Conservation (phyloP, 495 filamentous ascomycete genomes). For the Xylona heveae region DNA sequence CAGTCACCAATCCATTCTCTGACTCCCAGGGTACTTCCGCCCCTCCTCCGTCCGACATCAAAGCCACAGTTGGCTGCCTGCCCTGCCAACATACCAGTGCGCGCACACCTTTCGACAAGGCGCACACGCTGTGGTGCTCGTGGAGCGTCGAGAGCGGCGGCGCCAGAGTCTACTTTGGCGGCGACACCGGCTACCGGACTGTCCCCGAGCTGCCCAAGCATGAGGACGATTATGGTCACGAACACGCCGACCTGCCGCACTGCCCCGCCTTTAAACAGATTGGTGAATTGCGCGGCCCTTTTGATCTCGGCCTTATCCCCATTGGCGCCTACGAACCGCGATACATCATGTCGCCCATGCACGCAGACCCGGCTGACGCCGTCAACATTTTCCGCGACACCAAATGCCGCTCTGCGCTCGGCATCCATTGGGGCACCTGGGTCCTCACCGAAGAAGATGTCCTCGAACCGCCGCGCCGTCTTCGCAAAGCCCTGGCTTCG, state of each 20-base stretch:
- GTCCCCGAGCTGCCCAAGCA: slow-evolving; percentile 45
- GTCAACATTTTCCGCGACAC: slow-evolving; percentile 87
- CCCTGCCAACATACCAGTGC: slow-evolving; percentile 73
- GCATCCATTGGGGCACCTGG: slow-evolving; percentile 84
- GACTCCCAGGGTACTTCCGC: slow-evolving; percentile 6
- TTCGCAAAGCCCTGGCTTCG: slow-evolving; percentile 53
- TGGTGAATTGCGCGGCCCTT: slow-evolving; percentile 60
- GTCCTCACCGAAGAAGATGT: slow-evolving; percentile 72
- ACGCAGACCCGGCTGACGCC: slow-evolving; percentile 72
- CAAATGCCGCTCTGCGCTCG: slow-evolving; percentile 61
- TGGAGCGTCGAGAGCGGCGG: slow-evolving; percentile 64
- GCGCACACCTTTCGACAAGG: slow-evolving; percentile 43
- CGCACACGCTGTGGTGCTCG: slow-evolving; percentile 64
- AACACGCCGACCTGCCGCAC: slow-evolving; percentile 41
- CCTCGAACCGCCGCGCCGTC: slow-evolving; percentile 55
- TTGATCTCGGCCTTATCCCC: slow-evolving; percentile 86
- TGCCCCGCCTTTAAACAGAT: slow-evolving; percentile 82
- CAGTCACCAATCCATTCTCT: slow-evolving; percentile 5
- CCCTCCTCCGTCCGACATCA: slow-evolving; percentile 26
- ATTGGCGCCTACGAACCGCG: slow-evolving; percentile 85
- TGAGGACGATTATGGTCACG: slow-evolving; percentile 51
- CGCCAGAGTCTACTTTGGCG: slow-evolving; percentile 57
- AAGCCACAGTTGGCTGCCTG: slow-evolving; percentile 56
- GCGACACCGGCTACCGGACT: slow-evolving; percentile 55
- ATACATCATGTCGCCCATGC: slow-evolving; percentile 53